Conservation (phyloP, 108 stramenopile species). For the Conticribra guillardii region DNA sequence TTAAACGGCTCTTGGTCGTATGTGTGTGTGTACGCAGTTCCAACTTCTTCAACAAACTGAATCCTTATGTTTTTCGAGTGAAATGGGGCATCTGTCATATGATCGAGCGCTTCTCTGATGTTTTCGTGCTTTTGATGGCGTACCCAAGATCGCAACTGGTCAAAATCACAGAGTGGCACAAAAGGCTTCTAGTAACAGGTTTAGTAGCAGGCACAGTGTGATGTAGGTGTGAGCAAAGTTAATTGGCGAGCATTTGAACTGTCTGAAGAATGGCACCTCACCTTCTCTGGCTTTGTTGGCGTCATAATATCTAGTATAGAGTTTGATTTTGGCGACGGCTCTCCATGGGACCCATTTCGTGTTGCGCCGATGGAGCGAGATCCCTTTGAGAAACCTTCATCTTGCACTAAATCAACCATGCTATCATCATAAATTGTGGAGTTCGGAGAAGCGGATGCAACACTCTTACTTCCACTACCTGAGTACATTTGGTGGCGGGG, state of each 20-base stretch:
- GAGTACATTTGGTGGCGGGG: conserved; percentile 13
- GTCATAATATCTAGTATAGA: conserved; percentile 51
- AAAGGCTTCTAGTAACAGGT: conserved; percentile 12
- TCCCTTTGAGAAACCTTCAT: conserved; percentile 15
- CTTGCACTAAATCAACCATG: background rate
- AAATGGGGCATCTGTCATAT: conserved; percentile 61
- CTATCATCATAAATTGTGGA: conserved; percentile 13
- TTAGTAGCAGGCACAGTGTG: background rate
- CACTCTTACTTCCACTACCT: background rate
- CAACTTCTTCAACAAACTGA: conserved; percentile 67
- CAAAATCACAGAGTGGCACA: conserved; percentile 39
- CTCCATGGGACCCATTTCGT: conserved; percentile 7
- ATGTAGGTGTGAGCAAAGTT: background rate
- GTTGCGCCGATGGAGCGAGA: conserved; percentile 5
- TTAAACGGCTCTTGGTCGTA: conserved; percentile 74
- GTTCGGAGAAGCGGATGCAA: conserved; percentile 17
- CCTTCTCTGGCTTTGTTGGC: conserved; percentile 33
- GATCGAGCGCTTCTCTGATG: conserved; percentile 69
- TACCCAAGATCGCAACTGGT: conserved; percentile 52
- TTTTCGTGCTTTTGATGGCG: conserved; percentile 71
- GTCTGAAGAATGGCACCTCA: no score
- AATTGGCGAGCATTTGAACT: no score
- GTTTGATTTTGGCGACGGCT: conserved; percentile 25
- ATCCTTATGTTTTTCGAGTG: conserved; percentile 57
- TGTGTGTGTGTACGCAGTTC: conserved; percentile 73